Evolutionary conservation across 129 eudicot species (phyloP).

Genomic region (Mikania micrantha): DNA sequence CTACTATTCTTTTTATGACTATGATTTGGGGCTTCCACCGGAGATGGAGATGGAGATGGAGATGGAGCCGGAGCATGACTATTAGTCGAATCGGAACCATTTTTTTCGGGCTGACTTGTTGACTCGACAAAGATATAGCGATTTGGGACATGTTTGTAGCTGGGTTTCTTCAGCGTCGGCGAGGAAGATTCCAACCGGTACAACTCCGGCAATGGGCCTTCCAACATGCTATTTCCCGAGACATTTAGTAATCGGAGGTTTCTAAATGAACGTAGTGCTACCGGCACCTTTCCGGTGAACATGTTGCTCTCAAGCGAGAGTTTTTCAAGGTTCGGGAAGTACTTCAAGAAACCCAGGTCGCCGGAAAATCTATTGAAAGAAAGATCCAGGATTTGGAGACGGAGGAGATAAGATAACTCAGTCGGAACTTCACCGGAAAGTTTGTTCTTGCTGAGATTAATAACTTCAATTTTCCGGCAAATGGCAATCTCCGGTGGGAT

Average conservation of each 20-base stretch:
- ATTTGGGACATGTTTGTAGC: conserved; percentile 31
- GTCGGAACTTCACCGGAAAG: conserved; percentile 57
- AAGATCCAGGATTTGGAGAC: conserved; percentile 54
- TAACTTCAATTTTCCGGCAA: conserved; percentile 58
- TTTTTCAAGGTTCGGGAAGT: conserved; percentile 64
- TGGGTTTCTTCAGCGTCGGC: conserved; percentile 8
- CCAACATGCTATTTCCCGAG: conserved; percentile 64
- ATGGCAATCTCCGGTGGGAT: conserved; percentile 48
- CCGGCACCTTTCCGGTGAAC: conserved; percentile 68
- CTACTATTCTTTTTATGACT: conserved; percentile 23
- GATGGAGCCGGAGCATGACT: conserved; percentile 18
- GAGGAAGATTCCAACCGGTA: conserved; percentile 28
- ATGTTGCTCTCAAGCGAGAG: conserved; percentile 54
- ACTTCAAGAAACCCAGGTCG: conserved; percentile 49
- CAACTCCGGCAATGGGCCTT: conserved; percentile 42
- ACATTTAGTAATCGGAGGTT: conserved; percentile 61
- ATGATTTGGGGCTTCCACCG: not conserved
- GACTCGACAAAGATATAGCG: conserved; percentile 62
- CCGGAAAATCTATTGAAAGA: conserved; percentile 52
- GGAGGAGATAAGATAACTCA: conserved; percentile 41
- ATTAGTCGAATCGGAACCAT: too few relatives aligned
- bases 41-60: conserved; percentile 33
- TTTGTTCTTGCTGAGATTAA: conserved; percentile 43
- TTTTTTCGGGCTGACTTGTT: too few relatives aligned
- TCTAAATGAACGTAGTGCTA: conserved; percentile 51